Conservation (phyloP, 257 asterid species). For the Solanum piurae region DNA sequence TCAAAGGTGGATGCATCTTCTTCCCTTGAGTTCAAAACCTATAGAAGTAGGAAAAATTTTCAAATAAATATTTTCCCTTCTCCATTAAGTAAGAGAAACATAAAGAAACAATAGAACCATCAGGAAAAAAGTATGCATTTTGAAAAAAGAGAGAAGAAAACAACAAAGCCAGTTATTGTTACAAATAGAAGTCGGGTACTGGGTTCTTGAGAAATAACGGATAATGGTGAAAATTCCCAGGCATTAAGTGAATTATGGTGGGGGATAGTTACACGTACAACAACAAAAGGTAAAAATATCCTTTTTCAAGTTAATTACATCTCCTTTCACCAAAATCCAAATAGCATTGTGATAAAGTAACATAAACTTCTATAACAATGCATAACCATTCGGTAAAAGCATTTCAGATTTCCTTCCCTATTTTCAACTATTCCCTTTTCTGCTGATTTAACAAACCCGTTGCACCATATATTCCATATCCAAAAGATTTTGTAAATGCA, state of each 20-base stretch:
- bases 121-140: not conserved
- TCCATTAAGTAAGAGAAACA: not conserved
- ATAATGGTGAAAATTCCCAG: not conserved
- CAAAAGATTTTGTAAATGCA: not conserved
- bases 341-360: not conserved
- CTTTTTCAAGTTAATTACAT: not conserved
- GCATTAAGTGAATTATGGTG: not conserved
- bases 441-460: not conserved
- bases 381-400: not conserved
- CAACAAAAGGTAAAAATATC: not conserved
- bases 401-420: not conserved
- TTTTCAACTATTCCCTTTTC: not conserved
- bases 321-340: not conserved
- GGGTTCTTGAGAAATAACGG: not conserved
- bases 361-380: not conserved
- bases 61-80: not conserved
- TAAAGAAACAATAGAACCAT: not conserved
- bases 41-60: not conserved
- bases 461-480: not conserved
- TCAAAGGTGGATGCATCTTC: conserved; percentile 67
- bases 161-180: not conserved
- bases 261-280: not conserved
- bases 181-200: not conserved
- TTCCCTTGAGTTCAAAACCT: conserved; percentile 4
- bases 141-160: not conserved